Evolutionary conservation across 345 rosid species (phyloP), one percentile per base, ranked within the genome.

Genomic region (Garcia nutans): DNA sequence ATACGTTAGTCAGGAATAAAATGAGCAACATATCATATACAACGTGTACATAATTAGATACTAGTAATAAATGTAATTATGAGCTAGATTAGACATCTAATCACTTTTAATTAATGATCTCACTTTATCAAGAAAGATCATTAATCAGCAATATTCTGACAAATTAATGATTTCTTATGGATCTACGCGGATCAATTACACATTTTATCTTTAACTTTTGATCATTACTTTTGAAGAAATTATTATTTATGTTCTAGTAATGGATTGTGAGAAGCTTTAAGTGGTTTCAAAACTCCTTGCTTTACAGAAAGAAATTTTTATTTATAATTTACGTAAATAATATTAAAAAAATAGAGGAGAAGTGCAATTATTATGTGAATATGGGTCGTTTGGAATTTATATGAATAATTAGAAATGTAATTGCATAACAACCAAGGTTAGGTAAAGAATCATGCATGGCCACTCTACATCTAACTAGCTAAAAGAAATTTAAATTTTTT

Each of bases 401-500:
- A 8, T 17, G 16, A 17, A 0, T 54, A 54, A 54, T 15, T 54
- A 54, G 20, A 47, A 47, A 47, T 47, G 50, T 47, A 11, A 47
- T 47, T 19, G 58, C 9, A 10, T 60, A 17, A 65, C 8, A 69
- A 70, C 44, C 28, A 23, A 76, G 57, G 64, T 79, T 65, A 75
- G 85, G 78, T 79, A 54, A 72, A 66, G 33, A 54, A 82, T 75
- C 26, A 77, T 80, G 75, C 26, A 77, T 80, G 75, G 23, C 17
- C 37, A 10, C 71, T 64, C 65, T 2, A 17, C 17, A 65, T 44
- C 79, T 73, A 70, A 16, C 61, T 20, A 5, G 50, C 20, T 6
- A 17, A 17, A 60, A 52, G 28, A 26, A 55, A 10, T 60, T 24
- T 9, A 17, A 28, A 28, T 23, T 31, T 31, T 31, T 31, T 10